Conservation (phyloP, 2,329 filamentous ascomycete genomes). For the Chrysoporthe austroafricana region DNA sequence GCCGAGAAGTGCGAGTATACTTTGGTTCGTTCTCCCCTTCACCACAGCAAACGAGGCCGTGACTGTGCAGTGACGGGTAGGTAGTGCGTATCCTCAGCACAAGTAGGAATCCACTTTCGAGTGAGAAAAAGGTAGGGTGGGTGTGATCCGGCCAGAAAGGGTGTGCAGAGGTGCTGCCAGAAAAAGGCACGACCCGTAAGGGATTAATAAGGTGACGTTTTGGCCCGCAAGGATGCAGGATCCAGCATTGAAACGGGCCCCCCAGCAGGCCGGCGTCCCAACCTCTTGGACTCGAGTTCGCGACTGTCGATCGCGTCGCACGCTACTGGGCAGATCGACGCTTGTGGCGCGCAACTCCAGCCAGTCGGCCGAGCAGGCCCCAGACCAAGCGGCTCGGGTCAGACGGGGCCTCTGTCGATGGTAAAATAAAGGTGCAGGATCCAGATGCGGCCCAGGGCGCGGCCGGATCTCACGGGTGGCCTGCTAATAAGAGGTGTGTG, state of each 20-base stretch:
- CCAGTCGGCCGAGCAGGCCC: background rate
- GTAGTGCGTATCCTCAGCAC: background rate
- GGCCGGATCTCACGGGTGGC: background rate
- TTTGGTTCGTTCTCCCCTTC: background rate
- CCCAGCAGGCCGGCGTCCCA: constrained; percentile 4
- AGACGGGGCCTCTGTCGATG: background rate
- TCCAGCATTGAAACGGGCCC: constrained; percentile 8
- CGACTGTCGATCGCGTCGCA: background rate
- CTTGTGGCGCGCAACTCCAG: background rate
- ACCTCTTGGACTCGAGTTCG: background rate
- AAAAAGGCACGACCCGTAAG: background rate
- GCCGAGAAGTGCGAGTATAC: background rate
- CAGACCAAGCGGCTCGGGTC: background rate
- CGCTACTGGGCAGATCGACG: background rate
- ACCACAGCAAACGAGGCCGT: background rate
- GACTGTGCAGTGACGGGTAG: background rate
- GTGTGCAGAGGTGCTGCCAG: constrained; percentile 5
- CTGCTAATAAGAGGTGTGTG: background rate
- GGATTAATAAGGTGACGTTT: constrained; percentile 14
- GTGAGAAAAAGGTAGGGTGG: background rate
- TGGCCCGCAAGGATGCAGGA: constrained; percentile 1
- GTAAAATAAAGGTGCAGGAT: constrained; percentile 6
- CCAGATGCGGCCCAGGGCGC: background rate
- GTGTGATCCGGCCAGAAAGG: constrained; percentile 1
- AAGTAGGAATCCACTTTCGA: background rate